These are phyloP conservation scores for Leishmania amazonensis DNA, from an alignment of 208 protist species.

Conservation along the genomic window DNA sequence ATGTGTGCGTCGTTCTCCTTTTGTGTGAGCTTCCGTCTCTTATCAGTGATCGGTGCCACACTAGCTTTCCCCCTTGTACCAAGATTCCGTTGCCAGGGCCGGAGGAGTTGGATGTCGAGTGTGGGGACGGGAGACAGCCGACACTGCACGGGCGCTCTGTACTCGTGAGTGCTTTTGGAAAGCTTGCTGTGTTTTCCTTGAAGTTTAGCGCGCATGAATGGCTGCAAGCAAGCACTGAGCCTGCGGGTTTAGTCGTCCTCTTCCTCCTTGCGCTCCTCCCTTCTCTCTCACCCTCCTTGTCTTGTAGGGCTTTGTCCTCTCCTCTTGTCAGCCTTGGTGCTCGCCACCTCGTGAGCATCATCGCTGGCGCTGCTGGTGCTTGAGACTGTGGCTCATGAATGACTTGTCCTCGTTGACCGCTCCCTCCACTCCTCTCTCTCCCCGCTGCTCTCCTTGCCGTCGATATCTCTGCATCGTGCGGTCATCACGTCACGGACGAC, in stretches of 20 bases:
- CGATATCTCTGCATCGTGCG: neutral
- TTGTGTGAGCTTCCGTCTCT: neutral
- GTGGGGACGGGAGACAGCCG: neutral
- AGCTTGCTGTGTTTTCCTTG: neutral
- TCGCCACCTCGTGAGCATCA: neutral
- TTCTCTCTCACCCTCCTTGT: neutral
- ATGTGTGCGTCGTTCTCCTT: neutral
- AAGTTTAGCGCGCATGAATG: too few relatives aligned
- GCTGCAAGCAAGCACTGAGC: neutral
- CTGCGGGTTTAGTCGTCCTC: neutral
- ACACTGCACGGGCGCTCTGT: neutral
- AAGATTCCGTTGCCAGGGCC: neutral
- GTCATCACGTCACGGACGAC: neutral
- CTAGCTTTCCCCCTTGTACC: neutral
- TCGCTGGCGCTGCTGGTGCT: neutral
- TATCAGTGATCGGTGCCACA: neutral
- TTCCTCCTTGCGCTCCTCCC: neutral
- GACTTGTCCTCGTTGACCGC: neutral
- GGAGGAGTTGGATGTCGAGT: neutral
- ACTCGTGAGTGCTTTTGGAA: neutral
- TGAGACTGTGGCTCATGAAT: neutral
- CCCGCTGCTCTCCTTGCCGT: neutral
- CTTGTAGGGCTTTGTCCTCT: neutral
- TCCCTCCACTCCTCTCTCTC: slow-evolving; percentile 8
- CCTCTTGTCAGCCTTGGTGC: too few relatives aligned